Evolutionary conservation across 139 green algal species (phyloP).

Genomic region (Auxenochlorella protothecoides): DNA sequence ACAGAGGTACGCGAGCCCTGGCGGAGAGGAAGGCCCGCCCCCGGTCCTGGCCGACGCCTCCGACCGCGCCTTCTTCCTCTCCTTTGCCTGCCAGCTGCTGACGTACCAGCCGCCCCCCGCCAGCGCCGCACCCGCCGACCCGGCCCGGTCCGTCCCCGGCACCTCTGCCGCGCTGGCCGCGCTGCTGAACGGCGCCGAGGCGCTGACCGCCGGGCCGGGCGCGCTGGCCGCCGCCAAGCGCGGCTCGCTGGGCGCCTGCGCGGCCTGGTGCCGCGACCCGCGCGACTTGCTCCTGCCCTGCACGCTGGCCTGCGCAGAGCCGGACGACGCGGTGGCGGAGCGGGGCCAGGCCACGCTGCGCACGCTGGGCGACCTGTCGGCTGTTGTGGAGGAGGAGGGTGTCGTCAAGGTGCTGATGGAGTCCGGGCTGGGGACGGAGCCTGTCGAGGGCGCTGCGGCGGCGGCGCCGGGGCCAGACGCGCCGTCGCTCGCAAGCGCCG

Average conservation of each 20-base stretch:
- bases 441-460: neutral
- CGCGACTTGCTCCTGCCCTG: neutral
- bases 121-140: too few relatives aligned
- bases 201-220: neutral
- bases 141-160: neutral
- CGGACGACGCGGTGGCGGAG: too few relatives aligned
- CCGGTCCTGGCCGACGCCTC: neutral
- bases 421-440: too few relatives aligned
- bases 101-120: slow-evolving; percentile 47
- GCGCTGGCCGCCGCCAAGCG: neutral
- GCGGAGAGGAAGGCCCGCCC: neutral
- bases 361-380: too few relatives aligned
- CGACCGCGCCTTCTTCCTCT: slow-evolving; percentile 41
- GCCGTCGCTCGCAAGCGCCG: neutral
- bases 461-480: neutral
- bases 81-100: slow-evolving; percentile 49
- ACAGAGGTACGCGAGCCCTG: neutral
- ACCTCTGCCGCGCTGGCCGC: slow-evolving; percentile 2
- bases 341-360: too few relatives aligned
- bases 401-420: too few relatives aligned
- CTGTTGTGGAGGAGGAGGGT: too few relatives aligned
- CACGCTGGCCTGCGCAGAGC: too few relatives aligned
- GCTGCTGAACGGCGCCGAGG: neutral
- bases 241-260: neutral
- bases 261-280: slow-evolving; percentile 31